These are phyloP conservation scores for Beta macrorhiza DNA, from an alignment of 179 eudicot genomes.

Conservation along the genomic window DNA sequence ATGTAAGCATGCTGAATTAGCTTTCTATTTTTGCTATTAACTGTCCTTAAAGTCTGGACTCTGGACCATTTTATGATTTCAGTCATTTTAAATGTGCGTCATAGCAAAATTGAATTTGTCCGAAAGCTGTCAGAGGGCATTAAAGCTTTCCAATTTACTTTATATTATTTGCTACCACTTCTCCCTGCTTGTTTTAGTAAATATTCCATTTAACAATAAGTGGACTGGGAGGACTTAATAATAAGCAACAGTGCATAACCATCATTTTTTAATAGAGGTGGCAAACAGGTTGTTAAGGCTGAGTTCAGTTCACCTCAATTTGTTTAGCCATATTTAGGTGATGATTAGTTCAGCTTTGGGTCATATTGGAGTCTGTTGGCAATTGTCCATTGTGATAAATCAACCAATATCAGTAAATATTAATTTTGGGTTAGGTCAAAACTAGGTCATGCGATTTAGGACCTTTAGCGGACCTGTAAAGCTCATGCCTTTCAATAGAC, in stretches of 20 bases:
- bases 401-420: no score
- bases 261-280: no score
- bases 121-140: not conserved
- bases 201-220: not conserved
- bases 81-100: not conserved
- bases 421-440: no score
- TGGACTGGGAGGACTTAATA: no score
- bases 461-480: not conserved
- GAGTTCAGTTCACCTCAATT: no score
- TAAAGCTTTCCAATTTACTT: not conserved
- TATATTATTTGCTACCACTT: not conserved
- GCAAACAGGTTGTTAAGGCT: no score
- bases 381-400: no score
- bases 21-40: not conserved
- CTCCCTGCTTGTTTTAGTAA: not conserved
- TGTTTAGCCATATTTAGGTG: no score
- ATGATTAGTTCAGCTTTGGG: no score
- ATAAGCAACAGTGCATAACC: no score
- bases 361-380: no score
- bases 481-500: not conserved
- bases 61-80: not conserved
- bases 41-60: not conserved
- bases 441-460: not conserved
- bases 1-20: conserved; percentile 54
- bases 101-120: not conserved